Evolutionary conservation across 129 eudicot genomes (phyloP), one percentile per base, ranked within the genome.

Genomic region (Tagetes erecta): DNA sequence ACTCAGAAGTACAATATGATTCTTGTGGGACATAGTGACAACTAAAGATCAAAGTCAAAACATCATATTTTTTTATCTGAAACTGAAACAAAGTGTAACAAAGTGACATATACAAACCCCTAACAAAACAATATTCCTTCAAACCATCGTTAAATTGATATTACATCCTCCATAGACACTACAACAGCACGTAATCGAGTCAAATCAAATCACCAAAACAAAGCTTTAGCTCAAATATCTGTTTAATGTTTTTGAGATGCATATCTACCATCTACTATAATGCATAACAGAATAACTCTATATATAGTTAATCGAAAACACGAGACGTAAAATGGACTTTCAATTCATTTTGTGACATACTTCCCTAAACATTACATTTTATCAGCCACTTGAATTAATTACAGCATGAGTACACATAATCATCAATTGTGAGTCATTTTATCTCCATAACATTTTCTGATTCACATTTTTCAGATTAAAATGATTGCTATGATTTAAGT

Each of bases 11-110:
- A 65, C 72, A 75, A 39, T 31, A 33, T 40, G 45, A 52, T 52
- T 40, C n/a, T 49, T 2, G 30, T 47, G 78, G 63, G 71, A 58
- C 78, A 64, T n/a, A 39, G 27, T 20, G 31, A 51, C 66, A 3
- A 49, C 7, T 64, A 64, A 5, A 20, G 39, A 52, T 64, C 64
- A 50, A 64, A 64, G 41, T 20, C 64, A 63, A 74, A 63, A 47
- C 52, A 37, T 49, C 12, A 8, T 20, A 20, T 20, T 20, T 50
- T 35, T 49, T 52, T 6, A 40, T 44, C 0, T 4, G 51, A 65
- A 65, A 30, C 55, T 8, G 27, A 20, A 20, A 20, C 27, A 20
- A 20, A 20, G 27, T 20, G 27, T 20, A 20, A 20, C 4, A 56
- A 72, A 31, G 20, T 56, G 13, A 20, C 13, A 40, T 13, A 6